A percentile compares a stretch with the other conserved stretches of the same genome.
These are phyloP conservation scores for Danielia reshetovae DNA, from an alignment of 805 yeast species.

Conservation along the genomic window DNA sequence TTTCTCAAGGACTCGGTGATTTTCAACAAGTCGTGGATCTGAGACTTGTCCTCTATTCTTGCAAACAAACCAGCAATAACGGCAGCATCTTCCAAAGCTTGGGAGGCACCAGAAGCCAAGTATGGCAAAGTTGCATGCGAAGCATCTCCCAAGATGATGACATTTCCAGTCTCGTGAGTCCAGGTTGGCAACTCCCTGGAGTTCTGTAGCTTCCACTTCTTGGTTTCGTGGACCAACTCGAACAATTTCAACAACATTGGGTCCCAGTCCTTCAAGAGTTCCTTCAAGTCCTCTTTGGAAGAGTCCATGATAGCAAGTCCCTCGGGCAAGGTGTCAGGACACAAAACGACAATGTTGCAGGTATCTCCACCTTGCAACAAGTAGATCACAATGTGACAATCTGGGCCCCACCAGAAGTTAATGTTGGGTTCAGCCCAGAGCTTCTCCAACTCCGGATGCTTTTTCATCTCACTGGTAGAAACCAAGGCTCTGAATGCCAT, in stretches of 20 bases:
- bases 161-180: slow-evolving; percentile 23
- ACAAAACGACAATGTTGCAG: slow-evolving; percentile 26
- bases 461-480: slow-evolving; percentile 8
- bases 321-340: slow-evolving; percentile 25
- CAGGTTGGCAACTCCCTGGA: slow-evolving; percentile 22
- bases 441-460: slow-evolving; percentile 15
- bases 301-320: slow-evolving; percentile 17
- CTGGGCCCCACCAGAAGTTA: slow-evolving; percentile 30
- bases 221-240: slow-evolving; percentile 15
- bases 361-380: slow-evolving; percentile 22
- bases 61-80: slow-evolving; percentile 20
- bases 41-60: slow-evolving; percentile 13
- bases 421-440: slow-evolving; percentile 21
- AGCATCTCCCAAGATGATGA: slow-evolving; percentile 31
- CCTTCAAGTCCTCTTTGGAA: slow-evolving; percentile 19
- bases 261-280: slow-evolving; percentile 25
- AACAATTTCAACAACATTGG: slow-evolving; percentile 20
- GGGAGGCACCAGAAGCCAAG: slow-evolving; percentile 30
- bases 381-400: slow-evolving; percentile 25
- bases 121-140: slow-evolving; percentile 35
- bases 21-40: slow-evolving; percentile 17
- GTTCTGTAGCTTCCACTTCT: slow-evolving; percentile 26
- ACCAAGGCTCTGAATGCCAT: slow-evolving; percentile 6
- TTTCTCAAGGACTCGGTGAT: slow-evolving; percentile 4
- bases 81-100: slow-evolving; percentile 32